Evolutionary conservation across 192 early-diverging fungal species (phyloP).

Genomic region (Haplosporangium gracile): DNA sequence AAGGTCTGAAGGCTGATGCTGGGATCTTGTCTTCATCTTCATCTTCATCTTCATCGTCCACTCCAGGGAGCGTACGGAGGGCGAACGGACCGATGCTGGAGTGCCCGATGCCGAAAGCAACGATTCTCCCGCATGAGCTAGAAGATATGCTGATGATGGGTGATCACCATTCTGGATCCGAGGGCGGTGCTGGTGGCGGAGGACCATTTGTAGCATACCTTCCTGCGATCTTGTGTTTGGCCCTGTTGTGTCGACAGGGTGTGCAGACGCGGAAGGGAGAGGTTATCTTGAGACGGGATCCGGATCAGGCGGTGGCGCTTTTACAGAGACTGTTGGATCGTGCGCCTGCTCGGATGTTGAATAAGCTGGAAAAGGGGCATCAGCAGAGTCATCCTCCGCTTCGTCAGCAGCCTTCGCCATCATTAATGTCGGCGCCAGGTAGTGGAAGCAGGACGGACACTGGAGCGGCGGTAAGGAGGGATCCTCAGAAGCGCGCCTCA

Average conservation of each 20-base stretch:
- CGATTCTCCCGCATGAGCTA: constrained; percentile 20
- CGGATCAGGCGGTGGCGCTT: constrained; percentile 28
- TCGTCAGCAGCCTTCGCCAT: background rate
- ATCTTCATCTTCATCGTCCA: background rate
- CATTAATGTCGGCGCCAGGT: background rate
- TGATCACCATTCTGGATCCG: background rate
- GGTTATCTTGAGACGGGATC: constrained; percentile 29
- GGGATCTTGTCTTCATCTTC: background rate
- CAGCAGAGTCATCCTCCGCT: background rate
- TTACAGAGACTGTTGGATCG: constrained; percentile 10
- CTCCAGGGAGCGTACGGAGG: background rate
- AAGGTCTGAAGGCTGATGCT: constrained; percentile 2
- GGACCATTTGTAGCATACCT: constrained; percentile 41
- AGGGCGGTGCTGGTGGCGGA: background rate
- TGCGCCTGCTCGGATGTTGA: constrained; percentile 12
- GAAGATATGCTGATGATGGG: constrained; percentile 24
- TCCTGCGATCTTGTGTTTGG: constrained; percentile 39
- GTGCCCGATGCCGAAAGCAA: constrained; percentile 19
- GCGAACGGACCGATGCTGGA: background rate
- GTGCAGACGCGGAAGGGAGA: constrained; percentile 26
- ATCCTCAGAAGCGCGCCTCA: background rate
- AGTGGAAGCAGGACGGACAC: background rate
- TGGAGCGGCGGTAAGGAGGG: background rate
- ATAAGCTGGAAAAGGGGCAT: background rate
- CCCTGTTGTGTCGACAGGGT: constrained; percentile 41